A percentile compares a stretch with the other conserved stretches of the same genome.
phyloP scores from a whole-genome alignment of 495 filamentous ascomycete genomes.

The Penicillium lagena region DNA sequence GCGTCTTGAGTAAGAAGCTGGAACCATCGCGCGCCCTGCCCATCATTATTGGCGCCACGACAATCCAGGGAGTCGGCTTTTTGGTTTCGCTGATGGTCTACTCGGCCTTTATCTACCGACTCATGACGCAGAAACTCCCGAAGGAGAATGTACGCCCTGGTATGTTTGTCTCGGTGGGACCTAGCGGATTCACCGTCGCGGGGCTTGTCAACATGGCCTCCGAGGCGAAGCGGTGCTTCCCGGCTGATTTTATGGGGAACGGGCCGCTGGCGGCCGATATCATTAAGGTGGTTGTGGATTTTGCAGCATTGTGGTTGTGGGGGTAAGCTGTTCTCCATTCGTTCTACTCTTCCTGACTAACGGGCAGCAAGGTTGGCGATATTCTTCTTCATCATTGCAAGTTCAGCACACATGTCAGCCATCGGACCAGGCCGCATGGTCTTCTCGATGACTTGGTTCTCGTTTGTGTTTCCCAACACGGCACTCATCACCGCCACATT shows the following conservation, averaged over 20 bases:
- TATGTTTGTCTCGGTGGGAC: slow-evolving; percentile 82
- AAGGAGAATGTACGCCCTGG: slow-evolving; percentile 69
- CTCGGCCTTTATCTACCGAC: slow-evolving; percentile 76
- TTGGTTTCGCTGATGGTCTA: slow-evolving; percentile 82
- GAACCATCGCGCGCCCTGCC: slow-evolving; percentile 44
- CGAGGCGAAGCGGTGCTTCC: slow-evolving; percentile 35
- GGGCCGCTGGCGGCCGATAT: slow-evolving; percentile 49
- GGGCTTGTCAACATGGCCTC: slow-evolving; percentile 57
- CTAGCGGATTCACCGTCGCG: slow-evolving; percentile 70
- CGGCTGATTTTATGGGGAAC: slow-evolving; percentile 53
- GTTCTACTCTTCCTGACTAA: slow-evolving; percentile 2
- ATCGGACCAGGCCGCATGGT: slow-evolving; percentile 55
- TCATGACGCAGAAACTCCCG: slow-evolving; percentile 89
- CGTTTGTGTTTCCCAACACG: slow-evolving; percentile 84
- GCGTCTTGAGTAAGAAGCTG: slow-evolving; percentile 49
- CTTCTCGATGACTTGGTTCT: slow-evolving; percentile 87
- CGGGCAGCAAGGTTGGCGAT: slow-evolving; percentile 51
- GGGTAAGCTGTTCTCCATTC: slow-evolving; percentile 30
- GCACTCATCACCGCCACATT: slow-evolving; percentile 68
- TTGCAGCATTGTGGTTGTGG: slow-evolving; percentile 75
- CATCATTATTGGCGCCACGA: slow-evolving; percentile 64
- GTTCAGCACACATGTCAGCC: slow-evolving; percentile 70
- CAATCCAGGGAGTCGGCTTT: slow-evolving; percentile 79
- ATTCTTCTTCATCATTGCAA: slow-evolving; percentile 81
- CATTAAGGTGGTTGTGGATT: slow-evolving; percentile 48